A percentile compares a stretch with the other conserved stretches of the same genome.
Evolutionary conservation across 2,329 filamentous ascomycete genomes (phyloP).

Genomic region (Cadophora sp.): DNA sequence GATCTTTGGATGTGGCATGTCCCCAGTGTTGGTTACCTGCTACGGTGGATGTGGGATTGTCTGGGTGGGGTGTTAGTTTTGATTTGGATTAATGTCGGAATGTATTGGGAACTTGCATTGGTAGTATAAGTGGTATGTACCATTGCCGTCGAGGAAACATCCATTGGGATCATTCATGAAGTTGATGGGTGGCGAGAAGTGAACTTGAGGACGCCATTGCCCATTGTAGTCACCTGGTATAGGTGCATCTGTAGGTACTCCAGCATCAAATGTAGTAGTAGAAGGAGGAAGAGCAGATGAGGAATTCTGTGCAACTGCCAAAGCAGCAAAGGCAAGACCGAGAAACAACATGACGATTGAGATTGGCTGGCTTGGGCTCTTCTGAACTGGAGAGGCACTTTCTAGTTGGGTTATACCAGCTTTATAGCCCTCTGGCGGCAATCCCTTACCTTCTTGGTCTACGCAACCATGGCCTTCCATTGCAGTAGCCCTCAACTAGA

Average conservation of each 20-base stretch:
- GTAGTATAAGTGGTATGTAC: conserved; percentile 70
- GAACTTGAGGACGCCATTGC: conserved; percentile 55
- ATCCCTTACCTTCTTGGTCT: not conserved
- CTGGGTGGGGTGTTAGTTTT: conserved; percentile 39
- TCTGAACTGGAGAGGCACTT: not conserved
- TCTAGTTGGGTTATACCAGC: not conserved
- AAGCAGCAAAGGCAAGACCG: conserved; percentile 28
- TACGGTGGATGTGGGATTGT: conserved; percentile 56
- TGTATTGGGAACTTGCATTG: conserved; percentile 55
- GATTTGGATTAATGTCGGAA: not conserved
- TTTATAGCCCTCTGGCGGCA: conserved; percentile 8
- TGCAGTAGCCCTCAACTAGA: not conserved
- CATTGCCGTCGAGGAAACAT: conserved; percentile 63
- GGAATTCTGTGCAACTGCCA: conserved; percentile 31
- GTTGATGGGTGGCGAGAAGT: conserved; percentile 59
- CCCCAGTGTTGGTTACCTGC: conserved; percentile 71
- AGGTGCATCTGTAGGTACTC: conserved; percentile 37
- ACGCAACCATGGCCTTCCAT: not conserved
- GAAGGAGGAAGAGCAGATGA: conserved; percentile 26
- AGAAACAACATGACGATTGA: conserved; percentile 28
- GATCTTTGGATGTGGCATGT: conserved; percentile 66
- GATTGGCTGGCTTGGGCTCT: conserved; percentile 4
- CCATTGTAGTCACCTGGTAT: conserved; percentile 39
- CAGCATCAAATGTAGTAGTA: conserved; percentile 31
- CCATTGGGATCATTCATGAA: conserved; percentile 72